phyloP scores from a whole-genome alignment of 495 filamentous ascomycete species.

The Penicillium canescens region DNA sequence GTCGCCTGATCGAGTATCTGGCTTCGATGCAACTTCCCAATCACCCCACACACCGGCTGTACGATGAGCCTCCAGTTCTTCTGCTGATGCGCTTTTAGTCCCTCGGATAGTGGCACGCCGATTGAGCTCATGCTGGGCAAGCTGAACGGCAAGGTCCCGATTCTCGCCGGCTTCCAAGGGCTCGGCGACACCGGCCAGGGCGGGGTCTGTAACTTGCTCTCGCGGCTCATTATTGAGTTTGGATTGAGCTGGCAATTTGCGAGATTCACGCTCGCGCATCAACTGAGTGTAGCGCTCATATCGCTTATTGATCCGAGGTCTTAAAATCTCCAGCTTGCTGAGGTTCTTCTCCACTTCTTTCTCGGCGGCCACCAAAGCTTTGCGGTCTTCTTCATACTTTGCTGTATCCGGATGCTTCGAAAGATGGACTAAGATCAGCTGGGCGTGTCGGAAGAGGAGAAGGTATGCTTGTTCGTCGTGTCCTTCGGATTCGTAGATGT shows the following conservation, averaged over 20 bases:
- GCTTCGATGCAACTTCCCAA: conserved; percentile 47
- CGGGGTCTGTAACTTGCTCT: conserved; percentile 34
- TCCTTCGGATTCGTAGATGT: conserved; percentile 80
- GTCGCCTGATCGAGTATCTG: conserved; percentile 27
- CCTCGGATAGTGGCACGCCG: conserved; percentile 62
- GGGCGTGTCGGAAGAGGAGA: conserved; percentile 78
- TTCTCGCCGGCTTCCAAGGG: conserved; percentile 70
- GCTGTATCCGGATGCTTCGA: conserved; percentile 56
- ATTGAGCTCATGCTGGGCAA: conserved; percentile 73
- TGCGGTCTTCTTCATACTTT: conserved; percentile 47
- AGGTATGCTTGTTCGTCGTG: conserved; percentile 87
- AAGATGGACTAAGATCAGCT: conserved; percentile 64
- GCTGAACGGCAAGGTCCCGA: conserved; percentile 71
- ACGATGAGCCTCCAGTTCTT: conserved; percentile 57
- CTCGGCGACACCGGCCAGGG: conserved; percentile 40
- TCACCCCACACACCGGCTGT: conserved; percentile 65
- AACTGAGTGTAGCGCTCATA: conserved; percentile 61
- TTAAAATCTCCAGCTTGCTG: conserved; percentile 61
- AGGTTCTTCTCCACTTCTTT: conserved; percentile 56
- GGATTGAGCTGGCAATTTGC: conserved; percentile 24
- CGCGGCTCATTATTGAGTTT: conserved; percentile 13
- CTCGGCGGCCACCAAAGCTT: conserved; percentile 47
- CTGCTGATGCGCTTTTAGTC: conserved; percentile 52
- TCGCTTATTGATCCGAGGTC: conserved; percentile 66
- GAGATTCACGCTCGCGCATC: conserved; percentile 47